Conservation (phyloP, 1,284 basidiomycete species). For the Rhodotorula sp. region DNA sequence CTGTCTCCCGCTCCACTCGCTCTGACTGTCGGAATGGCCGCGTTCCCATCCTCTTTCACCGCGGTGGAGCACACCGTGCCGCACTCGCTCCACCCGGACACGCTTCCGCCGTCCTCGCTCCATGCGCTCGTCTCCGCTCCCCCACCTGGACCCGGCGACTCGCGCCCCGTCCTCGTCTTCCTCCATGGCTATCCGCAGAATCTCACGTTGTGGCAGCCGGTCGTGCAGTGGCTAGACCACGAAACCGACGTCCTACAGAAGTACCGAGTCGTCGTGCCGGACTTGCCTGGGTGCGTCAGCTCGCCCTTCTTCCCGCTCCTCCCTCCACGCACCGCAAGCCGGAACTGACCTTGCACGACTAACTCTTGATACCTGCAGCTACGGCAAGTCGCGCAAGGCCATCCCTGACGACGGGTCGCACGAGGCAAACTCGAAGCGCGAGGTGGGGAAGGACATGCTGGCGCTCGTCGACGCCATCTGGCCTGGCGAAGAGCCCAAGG, state of each 20-base stretch:
- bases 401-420: conserved; percentile 41
- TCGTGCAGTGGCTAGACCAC: conserved; percentile 31
- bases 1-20: not conserved
- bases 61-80: not conserved
- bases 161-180: conserved; percentile 39
- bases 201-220: conserved; percentile 44
- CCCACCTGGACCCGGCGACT: not conserved
- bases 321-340: not conserved
- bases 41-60: not conserved
- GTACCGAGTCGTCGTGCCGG: conserved; percentile 45
- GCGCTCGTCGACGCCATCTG: conserved; percentile 36
- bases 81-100: not conserved
- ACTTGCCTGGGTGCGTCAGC: conserved; percentile 46
- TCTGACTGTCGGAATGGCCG: not conserved
- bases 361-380: conserved; percentile 22
- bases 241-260: conserved; percentile 13
- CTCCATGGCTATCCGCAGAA: conserved; percentile 49
- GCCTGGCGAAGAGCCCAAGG: conserved; percentile 7
- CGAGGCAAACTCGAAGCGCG: conserved; percentile 46
- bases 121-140: not conserved
- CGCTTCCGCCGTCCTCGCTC: not conserved
- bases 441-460: conserved; percentile 34
- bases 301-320: not conserved
- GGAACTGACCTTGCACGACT: too few relatives aligned
- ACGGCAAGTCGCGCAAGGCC: conserved; percentile 46